Percentiles rank a stretch among this genome's conserved stretches.
phyloP scores from a whole-genome alignment of 345 rosid genomes.

The Citrus inodora region DNA sequence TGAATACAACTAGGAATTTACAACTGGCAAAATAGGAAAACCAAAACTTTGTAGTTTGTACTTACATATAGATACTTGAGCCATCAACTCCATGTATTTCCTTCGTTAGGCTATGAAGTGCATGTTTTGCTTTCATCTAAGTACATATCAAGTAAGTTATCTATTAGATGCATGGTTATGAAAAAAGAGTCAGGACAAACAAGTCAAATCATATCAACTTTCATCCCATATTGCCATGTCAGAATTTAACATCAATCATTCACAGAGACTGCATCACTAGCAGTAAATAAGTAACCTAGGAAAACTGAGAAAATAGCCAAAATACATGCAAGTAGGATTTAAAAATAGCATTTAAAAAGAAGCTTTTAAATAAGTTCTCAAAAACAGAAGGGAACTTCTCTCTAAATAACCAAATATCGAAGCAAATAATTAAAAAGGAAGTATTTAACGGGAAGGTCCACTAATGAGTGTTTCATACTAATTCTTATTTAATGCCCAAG shows the following conservation, averaged over 20 bases:
- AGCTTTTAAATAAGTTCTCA: background rate
- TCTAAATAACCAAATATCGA: no score
- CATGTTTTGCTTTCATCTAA: conserved; percentile 72
- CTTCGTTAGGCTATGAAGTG: conserved; percentile 54
- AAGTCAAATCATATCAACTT: background rate
- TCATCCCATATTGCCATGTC: background rate
- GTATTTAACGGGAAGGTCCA: no score
- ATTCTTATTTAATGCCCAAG: no score
- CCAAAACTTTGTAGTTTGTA: conserved; percentile 25
- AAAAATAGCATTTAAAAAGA: background rate
- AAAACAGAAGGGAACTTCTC: background rate
- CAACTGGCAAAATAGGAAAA: background rate
- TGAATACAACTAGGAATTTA: background rate
- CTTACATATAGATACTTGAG: conserved; percentile 75
- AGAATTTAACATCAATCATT: conserved; percentile 1
- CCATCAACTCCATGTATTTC: conserved; percentile 86
- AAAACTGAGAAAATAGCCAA: background rate
- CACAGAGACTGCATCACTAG: background rate
- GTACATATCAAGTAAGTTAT: conserved; percentile 18
- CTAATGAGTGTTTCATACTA: no score
- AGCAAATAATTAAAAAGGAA: no score
- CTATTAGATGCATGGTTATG: conserved; percentile 3
- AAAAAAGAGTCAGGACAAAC: conserved; percentile 2
- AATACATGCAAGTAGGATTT: background rate
- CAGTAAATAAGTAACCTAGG: background rate